Evolutionary conservation across 441 rosid species (phyloP), one percentile per base, ranked within the genome.

Genomic region (Jatropha multifida): DNA sequence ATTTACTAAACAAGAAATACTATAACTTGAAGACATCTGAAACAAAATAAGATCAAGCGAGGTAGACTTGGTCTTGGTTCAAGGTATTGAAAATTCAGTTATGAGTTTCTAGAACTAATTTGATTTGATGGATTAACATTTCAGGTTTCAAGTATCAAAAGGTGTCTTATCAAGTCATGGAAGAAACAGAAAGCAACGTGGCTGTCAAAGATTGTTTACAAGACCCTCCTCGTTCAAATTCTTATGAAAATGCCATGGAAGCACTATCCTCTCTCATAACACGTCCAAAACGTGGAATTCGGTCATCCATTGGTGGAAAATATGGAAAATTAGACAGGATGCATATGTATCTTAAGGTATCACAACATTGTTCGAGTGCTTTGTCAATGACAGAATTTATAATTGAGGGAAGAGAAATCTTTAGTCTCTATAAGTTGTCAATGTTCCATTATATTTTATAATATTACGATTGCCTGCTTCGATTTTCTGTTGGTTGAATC

Each of bases 181-280:
- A 85, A 69, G 82, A 76, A 76, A 72, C 49, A 71, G 74, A 41
- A 65, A 73, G 14, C 51, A 70, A 85, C 58, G 80, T 78, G 70
- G 77, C 74, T 65, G 65, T 76, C 18, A 69, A 84, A 81, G 89
- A 81, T 80, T 71, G 64, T 59, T 54, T 64, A 72, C 86, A 65
- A 75, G 85, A 85, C 32, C 72, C 48, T 44, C 81, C 87, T 77
- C 79, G 78, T 77, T 84, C 87, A 54, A 83, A 87, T 76, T 88
- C 96, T 46, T 93, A 93, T 75, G 97, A 91, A 75, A 79, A 78
- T 79, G 94, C 92, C 76, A 93, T 93, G 97, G 92, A 91, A 77
- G 92, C 96, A 40, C 87, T 93, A 75, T 91, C 96, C 32, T 87
- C 93, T 65, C 93, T 90, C 77, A 93, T 93, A 73, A 85, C 92